These are phyloP conservation scores for Talaromyces verruculosus DNA, from an alignment of 2,329 filamentous ascomycete species.

Conservation along the genomic window DNA sequence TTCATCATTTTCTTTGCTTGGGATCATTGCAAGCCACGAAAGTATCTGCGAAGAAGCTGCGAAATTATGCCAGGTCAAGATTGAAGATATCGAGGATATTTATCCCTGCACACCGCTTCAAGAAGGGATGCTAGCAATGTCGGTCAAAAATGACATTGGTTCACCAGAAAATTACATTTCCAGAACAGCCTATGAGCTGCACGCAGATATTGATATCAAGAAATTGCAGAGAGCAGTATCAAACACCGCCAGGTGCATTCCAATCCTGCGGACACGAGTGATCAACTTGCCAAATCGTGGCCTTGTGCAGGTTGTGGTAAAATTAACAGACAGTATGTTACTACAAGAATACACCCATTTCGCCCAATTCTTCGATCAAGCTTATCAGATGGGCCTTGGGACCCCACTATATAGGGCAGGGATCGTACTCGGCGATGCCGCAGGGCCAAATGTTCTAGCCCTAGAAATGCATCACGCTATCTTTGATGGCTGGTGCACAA, in stretches of 20 bases:
- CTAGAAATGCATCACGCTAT: constrained; percentile 54
- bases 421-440: background rate
- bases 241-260: background rate
- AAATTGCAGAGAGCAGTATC: constrained; percentile 7
- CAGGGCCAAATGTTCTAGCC: constrained; percentile 41
- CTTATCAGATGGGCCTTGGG: background rate
- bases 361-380: background rate
- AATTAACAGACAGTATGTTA: constrained; percentile 9
- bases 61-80: constrained; percentile 29
- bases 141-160: constrained; percentile 32
- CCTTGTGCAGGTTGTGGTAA: constrained; percentile 42
- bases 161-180: constrained; percentile 8
- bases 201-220: background rate
- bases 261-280: constrained; percentile 24
- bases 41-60: constrained; percentile 3
- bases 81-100: constrained; percentile 37
- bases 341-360: background rate
- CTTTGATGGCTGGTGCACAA: constrained; percentile 51
- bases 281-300: constrained; percentile 37
- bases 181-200: constrained; percentile 9
- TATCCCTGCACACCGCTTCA: constrained; percentile 45
- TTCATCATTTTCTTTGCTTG: constrained; percentile 9
- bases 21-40: background rate
- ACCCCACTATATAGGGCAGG: background rate
- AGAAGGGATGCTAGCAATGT: constrained; percentile 48